Evolutionary conservation across 352 stramenopile species (phyloP).

Genomic region (Pythium apleroticum): DNA sequence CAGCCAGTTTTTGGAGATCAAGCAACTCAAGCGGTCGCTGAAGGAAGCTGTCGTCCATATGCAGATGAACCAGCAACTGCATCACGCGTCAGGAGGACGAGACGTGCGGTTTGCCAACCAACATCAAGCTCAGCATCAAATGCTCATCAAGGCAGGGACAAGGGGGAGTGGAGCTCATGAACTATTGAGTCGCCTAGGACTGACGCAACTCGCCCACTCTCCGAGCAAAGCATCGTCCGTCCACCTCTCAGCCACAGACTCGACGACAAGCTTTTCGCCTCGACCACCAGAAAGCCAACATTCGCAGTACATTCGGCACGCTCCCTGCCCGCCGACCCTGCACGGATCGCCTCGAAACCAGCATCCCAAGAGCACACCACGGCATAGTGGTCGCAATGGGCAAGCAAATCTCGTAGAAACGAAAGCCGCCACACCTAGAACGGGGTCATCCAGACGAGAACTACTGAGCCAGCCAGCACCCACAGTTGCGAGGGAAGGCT

Average conservation of each 20-base stretch:
- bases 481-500: background rate
- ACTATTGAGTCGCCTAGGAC: constrained; percentile 11
- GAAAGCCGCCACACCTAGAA: background rate
- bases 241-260: background rate
- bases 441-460: background rate
- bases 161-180: constrained; percentile 1
- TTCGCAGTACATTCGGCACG: background rate
- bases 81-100: constrained; percentile 35
- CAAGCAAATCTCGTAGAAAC: background rate
- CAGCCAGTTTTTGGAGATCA: constrained; percentile 67
- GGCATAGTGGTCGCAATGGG: background rate
- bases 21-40: constrained; percentile 69
- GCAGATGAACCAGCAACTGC: constrained; percentile 59
- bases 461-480: background rate
- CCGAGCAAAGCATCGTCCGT: constrained; percentile 16
- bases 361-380: background rate
- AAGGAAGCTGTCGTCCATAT: constrained; percentile 49
- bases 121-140: background rate
- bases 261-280: constrained; percentile 2
- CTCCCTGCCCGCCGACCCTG: constrained; percentile 7
- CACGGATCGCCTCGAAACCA: background rate
- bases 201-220: constrained; percentile 6
- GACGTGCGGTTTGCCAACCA: constrained; percentile 36
- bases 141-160: background rate
- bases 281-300: background rate